These are phyloP conservation scores for Aureobasidium melanogenum DNA, from an alignment of 2,329 filamentous ascomycete species.

Conservation along the genomic window DNA sequence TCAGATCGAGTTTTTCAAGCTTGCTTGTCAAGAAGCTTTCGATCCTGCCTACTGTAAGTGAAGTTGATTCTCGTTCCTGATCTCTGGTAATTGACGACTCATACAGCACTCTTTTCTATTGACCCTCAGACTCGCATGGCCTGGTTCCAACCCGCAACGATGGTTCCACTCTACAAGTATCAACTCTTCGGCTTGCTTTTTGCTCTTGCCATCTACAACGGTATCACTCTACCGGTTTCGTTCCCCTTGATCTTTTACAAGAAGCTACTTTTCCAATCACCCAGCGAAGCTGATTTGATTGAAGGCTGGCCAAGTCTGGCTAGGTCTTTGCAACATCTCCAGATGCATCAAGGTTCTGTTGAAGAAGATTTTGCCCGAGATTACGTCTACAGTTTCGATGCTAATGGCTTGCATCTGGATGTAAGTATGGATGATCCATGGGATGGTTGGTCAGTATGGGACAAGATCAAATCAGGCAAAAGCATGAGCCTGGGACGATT, in stretches of 20 bases:
- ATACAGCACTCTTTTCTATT: constrained; percentile 60
- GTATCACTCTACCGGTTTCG: constrained; percentile 79
- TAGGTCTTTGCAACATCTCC: constrained; percentile 61
- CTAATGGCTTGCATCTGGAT: constrained; percentile 44
- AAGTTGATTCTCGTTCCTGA: background rate
- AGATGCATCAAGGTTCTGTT: constrained; percentile 70
- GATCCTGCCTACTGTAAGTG: constrained; percentile 60
- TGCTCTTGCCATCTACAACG: constrained; percentile 86
- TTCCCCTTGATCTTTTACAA: constrained; percentile 81
- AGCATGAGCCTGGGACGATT: background rate
- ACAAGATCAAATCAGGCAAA: constrained; percentile 2
- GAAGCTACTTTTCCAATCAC: constrained; percentile 58
- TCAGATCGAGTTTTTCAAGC: constrained; percentile 89
- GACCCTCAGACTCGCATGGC: constrained; percentile 68
- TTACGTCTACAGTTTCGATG: constrained; percentile 71
- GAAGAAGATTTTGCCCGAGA: constrained; percentile 75
- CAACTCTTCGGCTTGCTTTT: constrained; percentile 83
- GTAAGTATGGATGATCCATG: constrained; percentile 40
- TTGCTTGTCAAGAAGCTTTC: constrained; percentile 72
- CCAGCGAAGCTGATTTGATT: constrained; percentile 62
- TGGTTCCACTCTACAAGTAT: constrained; percentile 81
- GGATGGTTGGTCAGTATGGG: constrained; percentile 1
- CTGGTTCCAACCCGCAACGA: constrained; percentile 78
- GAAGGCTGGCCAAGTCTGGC: constrained; percentile 83
- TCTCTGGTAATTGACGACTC: background rate